Evolutionary conservation across 2,329 filamentous ascomycete species (phyloP).

Genomic region (Penicillium sp.): DNA sequence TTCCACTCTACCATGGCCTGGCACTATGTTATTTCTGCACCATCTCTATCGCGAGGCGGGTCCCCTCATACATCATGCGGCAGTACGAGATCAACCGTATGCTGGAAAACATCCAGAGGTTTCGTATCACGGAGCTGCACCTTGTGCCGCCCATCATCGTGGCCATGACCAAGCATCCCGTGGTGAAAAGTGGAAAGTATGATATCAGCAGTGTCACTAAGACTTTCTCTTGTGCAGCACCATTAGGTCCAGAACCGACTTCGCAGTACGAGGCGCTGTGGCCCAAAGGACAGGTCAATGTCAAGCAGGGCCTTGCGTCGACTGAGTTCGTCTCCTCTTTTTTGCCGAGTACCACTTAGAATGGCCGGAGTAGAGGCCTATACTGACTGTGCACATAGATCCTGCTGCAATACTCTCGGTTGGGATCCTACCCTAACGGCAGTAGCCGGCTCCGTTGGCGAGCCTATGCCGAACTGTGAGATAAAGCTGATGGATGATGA

Average conservation of each 20-base stretch:
- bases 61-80: background rate
- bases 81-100: background rate
- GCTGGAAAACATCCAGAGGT: background rate
- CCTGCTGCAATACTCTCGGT: slow-evolving; percentile 1
- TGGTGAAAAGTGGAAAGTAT: background rate
- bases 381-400: background rate
- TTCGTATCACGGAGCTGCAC: background rate
- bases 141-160: background rate
- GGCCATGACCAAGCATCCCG: background rate
- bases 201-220: background rate
- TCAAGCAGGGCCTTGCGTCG: background rate
- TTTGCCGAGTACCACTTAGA: background rate
- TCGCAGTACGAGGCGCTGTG: background rate
- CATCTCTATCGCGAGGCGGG: background rate
- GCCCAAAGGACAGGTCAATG: background rate
- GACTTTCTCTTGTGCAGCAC: background rate
- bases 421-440: background rate
- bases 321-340: background rate
- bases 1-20: background rate
- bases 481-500: slow-evolving; percentile 1
- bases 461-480: slow-evolving; percentile 1
- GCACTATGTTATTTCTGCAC: background rate
- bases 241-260: background rate
- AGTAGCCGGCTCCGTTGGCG: slow-evolving; percentile 3
- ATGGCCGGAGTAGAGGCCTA: background rate